Base-by-base conservation (phyloP, 352 stramenopile genomes). In the Phytophthora fragariae region DNA sequence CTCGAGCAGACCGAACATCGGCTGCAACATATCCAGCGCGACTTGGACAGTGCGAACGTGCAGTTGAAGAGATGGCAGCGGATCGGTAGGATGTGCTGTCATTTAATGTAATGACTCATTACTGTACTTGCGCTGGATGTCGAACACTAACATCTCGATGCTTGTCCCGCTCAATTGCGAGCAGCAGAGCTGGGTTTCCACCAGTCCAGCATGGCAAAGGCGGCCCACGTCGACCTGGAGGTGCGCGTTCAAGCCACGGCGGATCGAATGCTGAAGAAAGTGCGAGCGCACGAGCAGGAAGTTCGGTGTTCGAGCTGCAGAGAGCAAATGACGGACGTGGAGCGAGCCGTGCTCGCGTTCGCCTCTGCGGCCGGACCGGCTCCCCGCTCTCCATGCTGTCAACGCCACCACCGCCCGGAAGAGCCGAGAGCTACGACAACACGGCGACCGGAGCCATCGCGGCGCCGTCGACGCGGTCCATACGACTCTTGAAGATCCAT, bases 51-150 rank as follows among this genome's bases (percentile, higher is more conserved):
- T 19, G 41, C 77, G 8, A 58, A 61, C 29, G 49, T 53, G 49
- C 61, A 85, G 44, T 39, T 84, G 31, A 74, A 62, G 46, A 65
- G 65, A 52, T 80, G 66, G 69, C 71, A 80, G 14, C 78, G 68
- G 39, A 85, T 87, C 27, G 76, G 80, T 87, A 65, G 54, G 72
- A 69, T 70, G 39, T 63, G 49, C 27, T 44, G 27, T 9, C n/a
- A 12, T n/a, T n/a, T n/a, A n/a, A n/a, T n/a, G n/a, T n/a, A n/a
- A n/a, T n/a, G n/a, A n/a, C n/a, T n/a, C n/a, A n/a, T 54, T 24
- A 24, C 17, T 7, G 24, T 24, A 12, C 15, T 39, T 53, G 61
- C 21, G 15, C 27, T 41, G 17, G 57, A 55, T 64, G 12, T 64
- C 17, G 14, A 39, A 31, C 17, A 55, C 59, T 69, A 44, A 71